These are phyloP conservation scores for Ilyonectria destructans DNA, from an alignment of 2,329 filamentous ascomycete species.

Conservation along the genomic window DNA sequence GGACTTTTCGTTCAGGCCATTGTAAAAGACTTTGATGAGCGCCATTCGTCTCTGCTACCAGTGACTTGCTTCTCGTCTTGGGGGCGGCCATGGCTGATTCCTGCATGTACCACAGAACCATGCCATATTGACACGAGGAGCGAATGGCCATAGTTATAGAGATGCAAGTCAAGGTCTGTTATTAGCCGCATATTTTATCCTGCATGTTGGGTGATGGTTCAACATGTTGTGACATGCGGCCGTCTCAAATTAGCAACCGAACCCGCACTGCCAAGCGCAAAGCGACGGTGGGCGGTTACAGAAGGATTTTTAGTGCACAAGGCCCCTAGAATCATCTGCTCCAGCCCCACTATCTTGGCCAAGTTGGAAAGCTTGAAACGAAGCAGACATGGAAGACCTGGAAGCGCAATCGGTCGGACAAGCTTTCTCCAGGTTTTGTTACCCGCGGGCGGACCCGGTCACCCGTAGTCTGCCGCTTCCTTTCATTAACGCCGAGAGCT, in stretches of 20 bases:
- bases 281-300: not conserved
- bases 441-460: not conserved
- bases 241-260: not conserved
- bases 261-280: not conserved
- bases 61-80: not conserved
- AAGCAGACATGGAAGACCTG: not conserved
- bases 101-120: not conserved
- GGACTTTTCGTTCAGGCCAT: constrained; percentile 4
- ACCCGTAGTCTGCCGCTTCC: not conserved
- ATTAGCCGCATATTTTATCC: not conserved
- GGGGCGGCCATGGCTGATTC: constrained; percentile 9
- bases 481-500: not conserved
- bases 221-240: not conserved
- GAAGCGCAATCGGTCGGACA: not conserved
- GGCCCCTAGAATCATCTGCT: not conserved
- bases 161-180: not conserved
- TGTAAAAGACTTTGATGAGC: not conserved
- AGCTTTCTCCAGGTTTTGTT: not conserved
- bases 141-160: constrained; percentile 1
- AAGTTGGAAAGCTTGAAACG: not conserved
- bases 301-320: not conserved
- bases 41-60: not conserved
- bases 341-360: not conserved
- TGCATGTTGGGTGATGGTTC: constrained; percentile 26
- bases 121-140: not conserved